Evolutionary conservation across 768 basidiomycete species (phyloP), one percentile per base, ranked within the genome.

Genomic region (Crassisporium funariophilum): DNA sequence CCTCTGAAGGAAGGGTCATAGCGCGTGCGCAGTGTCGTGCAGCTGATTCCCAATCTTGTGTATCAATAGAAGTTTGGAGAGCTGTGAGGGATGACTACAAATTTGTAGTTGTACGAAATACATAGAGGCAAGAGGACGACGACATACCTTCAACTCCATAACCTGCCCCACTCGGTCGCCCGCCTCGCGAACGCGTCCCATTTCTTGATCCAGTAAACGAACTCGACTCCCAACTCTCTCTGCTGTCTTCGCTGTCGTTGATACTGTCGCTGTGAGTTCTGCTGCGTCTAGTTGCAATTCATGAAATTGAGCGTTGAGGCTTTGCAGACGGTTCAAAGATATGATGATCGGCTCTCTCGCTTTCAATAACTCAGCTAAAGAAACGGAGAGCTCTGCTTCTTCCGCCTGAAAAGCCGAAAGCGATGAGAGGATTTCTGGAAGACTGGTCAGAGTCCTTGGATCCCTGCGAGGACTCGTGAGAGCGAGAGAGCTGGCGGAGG

Each of bases 11-110:
- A 11, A 97, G 72, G 0, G 86, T 74, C 88, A 95, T 95, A 2
- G 94, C 95, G 16, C 92, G 76, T 23, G 90, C 84, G 66, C 95
- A 95, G 59, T 92, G 87, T 47, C 92, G 78, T 0, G 94, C 84
- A 3, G 97, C 97, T 2, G 89, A 81, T 64, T 99, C 97, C 97
- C 97, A 99, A 59, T 98, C 97, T 54, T 89, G 81, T 35, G 71
- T 73, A 22, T 88, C 84, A 22, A 98, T 94, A 1, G 95, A 86
- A 0, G 80, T 79, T 79, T 92, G 71, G 8, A 74, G 67, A 25
- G 64, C 68, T 47, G 65, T 50, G 19, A 77, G 57, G 11, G 71
- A 77, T 8, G 70, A 66, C 74, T 77, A 39, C 34, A 40, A 35
- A 49, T 50, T 43, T 7, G 38, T 54, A 46, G 21, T 19, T 44